Conservation (phyloP, 805 yeast genomes). For the Yarrowia sp. region DNA sequence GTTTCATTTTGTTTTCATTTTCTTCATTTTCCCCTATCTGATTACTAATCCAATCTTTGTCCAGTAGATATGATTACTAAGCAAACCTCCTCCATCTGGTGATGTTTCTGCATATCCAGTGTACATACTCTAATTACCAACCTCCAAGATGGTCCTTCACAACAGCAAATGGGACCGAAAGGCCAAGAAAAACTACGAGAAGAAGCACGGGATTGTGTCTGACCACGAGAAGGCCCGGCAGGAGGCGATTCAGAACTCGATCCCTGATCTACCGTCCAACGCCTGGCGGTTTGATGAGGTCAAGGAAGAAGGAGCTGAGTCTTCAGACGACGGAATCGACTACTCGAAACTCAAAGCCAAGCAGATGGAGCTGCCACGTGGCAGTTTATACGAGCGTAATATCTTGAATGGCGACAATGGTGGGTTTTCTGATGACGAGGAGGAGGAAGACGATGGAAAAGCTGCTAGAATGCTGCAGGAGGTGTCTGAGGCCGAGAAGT, state of each 20-base stretch:
- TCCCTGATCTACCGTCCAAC: constrained; percentile 31
- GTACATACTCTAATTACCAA: neutral
- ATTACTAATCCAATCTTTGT: no score
- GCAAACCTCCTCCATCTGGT: constrained; percentile 7
- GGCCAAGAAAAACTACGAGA: constrained; percentile 54
- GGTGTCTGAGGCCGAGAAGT: constrained; percentile 16
- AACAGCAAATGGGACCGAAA: constrained; percentile 61
- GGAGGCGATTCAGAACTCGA: constrained; percentile 10
- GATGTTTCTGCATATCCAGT: neutral
- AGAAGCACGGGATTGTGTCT: constrained; percentile 54
- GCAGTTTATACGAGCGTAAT: constrained; percentile 9
- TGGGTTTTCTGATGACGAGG: neutral
- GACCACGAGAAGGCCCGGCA: constrained; percentile 9
- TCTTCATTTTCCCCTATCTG: no score
- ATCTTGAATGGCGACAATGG: constrained; percentile 3
- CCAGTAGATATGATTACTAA: no score
- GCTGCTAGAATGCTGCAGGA: constrained; percentile 20
- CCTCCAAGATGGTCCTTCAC: constrained; percentile 57
- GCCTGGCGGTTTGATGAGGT: constrained; percentile 40
- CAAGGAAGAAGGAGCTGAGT: constrained; percentile 11
- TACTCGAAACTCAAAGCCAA: constrained; percentile 16
- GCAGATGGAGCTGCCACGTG: constrained; percentile 50
- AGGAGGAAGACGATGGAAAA: neutral
- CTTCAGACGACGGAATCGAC: constrained; percentile 1
- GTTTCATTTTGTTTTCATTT: no score